Evolutionary conservation across 1,284 basidiomycete genomes (phyloP).

Genomic region (Trichosporon ovoides): DNA sequence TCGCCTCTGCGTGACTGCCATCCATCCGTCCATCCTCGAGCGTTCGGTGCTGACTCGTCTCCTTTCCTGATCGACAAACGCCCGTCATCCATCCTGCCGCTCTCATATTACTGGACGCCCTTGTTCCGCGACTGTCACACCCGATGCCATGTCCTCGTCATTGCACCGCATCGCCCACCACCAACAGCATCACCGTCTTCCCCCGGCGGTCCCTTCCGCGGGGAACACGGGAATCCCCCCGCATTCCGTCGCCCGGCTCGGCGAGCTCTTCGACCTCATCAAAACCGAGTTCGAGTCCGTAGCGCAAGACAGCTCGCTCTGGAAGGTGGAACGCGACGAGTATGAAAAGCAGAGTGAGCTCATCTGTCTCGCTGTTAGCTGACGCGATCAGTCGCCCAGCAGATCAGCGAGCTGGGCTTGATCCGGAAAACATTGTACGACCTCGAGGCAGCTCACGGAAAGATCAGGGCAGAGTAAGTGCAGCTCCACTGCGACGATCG

Average conservation of each 20-base stretch:
- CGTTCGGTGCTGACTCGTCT: background rate
- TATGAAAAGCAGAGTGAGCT: constrained; percentile 75
- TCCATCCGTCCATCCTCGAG: background rate
- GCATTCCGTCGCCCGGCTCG: constrained; percentile 52
- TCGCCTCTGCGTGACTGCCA: background rate
- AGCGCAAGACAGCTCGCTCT: constrained; percentile 61
- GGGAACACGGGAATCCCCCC: constrained; percentile 19
- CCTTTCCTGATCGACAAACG: too few species aligned
- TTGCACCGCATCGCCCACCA: background rate
- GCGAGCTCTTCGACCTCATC: constrained; percentile 76
- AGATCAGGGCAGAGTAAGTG: constrained; percentile 60
- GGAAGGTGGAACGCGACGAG: constrained; percentile 79
- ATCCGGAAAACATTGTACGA: constrained; percentile 71
- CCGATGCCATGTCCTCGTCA: constrained; percentile 1
- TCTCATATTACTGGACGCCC: background rate
- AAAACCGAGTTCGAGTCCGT: constrained; percentile 80
- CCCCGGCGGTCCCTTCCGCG: constrained; percentile 30
- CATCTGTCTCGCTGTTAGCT: background rate
- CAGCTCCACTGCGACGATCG: background rate
- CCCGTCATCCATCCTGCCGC: background rate
- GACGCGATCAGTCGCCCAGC: constrained; percentile 56
- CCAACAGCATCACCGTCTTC: constrained; percentile 43
- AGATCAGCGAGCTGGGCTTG: constrained; percentile 66
- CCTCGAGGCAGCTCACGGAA: constrained; percentile 66
- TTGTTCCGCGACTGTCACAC: background rate